Evolutionary conservation across 768 basidiomycete genomes (phyloP), one percentile per base, ranked within the genome.

Genomic region (Termitomyces sp.): DNA sequence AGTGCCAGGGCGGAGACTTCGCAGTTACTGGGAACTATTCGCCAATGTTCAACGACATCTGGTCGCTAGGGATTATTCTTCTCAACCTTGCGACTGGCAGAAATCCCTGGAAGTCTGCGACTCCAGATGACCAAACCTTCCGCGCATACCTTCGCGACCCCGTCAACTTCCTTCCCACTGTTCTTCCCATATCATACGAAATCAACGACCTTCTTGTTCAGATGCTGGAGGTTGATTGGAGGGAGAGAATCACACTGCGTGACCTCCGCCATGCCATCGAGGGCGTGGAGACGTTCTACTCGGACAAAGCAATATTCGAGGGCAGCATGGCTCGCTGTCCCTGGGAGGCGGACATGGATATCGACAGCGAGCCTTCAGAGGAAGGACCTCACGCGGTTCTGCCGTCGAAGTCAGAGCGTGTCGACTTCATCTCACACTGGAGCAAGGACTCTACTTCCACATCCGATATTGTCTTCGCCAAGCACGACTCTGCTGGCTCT

Each of bases 61-160:
- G 96, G 96, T 94, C 95, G 13, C 77, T 98, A 42, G 96, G 94
- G 25, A 92, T 99, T 62, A 92, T 99, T 56, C 86, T 99, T 41
- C 85, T 98, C 66, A 99, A 99, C 70, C 84, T 99, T 45, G 85
- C 90, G 31, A 97, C 94, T 16, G 94, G 94, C 7, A 84, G 96
- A 32, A 98, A 98, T 63, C 96, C 96, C 13, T 99, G 96, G 96
- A 91, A 91, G 70, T 89, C 91, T n/a, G 94, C 96, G 10, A 86
- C 83, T 18, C 67, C 75, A 5, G 78, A 85, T 43, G 96, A 98
- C 71, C 88, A 90, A 60, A 94, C 92, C 3, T 99, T 94, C 78
- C 82, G 87, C 62, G 89, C 89, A 2, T 99, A 91, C 71, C 78
- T 91, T 52, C 84, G 82, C 56, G 84, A 91, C 60, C 89, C 91